Base-by-base conservation (phyloP, 257 asterid genomes). In the Jacaranda copaia region DNA sequence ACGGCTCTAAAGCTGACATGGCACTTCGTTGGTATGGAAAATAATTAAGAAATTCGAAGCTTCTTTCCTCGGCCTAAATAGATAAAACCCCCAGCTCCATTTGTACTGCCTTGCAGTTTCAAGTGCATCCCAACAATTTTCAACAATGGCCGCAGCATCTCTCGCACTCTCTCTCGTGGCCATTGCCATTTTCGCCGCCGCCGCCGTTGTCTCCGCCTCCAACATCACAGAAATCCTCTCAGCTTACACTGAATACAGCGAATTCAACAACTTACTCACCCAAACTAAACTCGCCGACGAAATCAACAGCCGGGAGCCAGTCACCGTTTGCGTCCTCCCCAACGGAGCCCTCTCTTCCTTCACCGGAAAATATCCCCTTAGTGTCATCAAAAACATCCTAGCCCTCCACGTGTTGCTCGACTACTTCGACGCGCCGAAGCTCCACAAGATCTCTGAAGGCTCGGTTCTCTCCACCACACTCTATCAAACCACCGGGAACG, bases 211-310 rank as follows among this genome's bases (percentile, higher is more conserved):
- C 53, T 5, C 83, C 71, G 83, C 86, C 55, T 84, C 88, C 38
- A 96, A 96, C 84, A 93, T 96, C 80, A 96, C 99, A 49, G 88
- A 74, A 3, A 86, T 93, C 40, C 93, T 96, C 57, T 73, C 82
- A 48, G 85, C 63, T 5, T 85, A 35, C 84, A 91, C 98, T 4
- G 97, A 96, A 55, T 96, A 96, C 93, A 86, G 87, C 78, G 89
- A 85, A 25, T 96, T 87, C 93, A 96, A 89, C 89, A 56, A 42
- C 45, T 71, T 85, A 5, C 91, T 96, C 74, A 46, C 91, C 51
- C 86, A 82, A 40, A 96, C 99, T 5, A 96, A 96, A 55, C 97
- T 96, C 88, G 97, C 97, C 80, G 99, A 93, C 79, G 99, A 96
- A 55, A 93, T 96, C 87, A 93, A 96, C 94, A 88, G 93, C 85